Base-by-base conservation (phyloP, 1,139 yeast genomes). In the Hemisphaericaspora subhashii region DNA sequence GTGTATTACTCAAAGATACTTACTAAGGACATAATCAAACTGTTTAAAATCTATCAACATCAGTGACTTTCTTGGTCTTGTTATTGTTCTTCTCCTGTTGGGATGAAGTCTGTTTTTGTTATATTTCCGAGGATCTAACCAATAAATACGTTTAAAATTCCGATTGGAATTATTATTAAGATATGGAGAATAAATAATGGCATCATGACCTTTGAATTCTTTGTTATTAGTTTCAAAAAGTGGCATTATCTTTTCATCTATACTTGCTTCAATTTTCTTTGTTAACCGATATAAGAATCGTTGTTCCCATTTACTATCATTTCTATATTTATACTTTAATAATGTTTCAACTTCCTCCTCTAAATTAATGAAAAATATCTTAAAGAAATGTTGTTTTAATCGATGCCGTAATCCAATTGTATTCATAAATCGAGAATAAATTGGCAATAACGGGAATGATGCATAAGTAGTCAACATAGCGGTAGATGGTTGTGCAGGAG, bases 331-430 rank as follows among this genome's bases (percentile, higher is more conserved):
- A 47, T 69, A 58, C 23, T 69, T 50, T 38, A 56, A 54, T 36
- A 71, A 57, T 1, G 64, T 62, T 31, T 70, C 74, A 17, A 70
- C 55, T 43, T 66, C 70, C 29, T 67, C 72, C 27, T 62, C 68
- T 37, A 69, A 46, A 48, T 72, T 72, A 36, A 68, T 59, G 43
- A 67, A 45, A 39, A 70, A 64, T 16, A 72, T 42, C 44, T 69
- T 69, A 50, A 58, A 62, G 20, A 72, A 47, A 45, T 71, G 77
- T 31, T 54, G 58, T 35, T 51, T 51, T 27, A 71, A 52, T 37
- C 47, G 49, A 31, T 52, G 55, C 34, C 51, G 53, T 33, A 65
- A 63, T 36, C 59, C 55, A 33, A 48, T 47, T 2, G 66, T 53
- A 31, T 53, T 55, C 43, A 64, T 47, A 13, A 62, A 40, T 23